Evolutionary conservation across 306 rosid genomes (phyloP).

Genomic region (Casuarina equisetifolia): DNA sequence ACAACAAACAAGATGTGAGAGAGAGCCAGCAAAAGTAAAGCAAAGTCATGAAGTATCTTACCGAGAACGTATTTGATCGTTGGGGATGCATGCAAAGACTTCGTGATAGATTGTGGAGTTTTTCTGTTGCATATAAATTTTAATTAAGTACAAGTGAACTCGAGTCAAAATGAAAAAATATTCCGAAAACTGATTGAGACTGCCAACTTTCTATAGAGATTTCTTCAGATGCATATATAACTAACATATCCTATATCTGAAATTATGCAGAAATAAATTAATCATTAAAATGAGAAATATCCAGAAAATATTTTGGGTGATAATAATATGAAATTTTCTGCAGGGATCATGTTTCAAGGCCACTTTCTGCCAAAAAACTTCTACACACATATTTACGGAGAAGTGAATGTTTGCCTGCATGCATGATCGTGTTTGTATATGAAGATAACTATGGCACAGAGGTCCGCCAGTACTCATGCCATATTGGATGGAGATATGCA

Average conservation of each 20-base stretch:
- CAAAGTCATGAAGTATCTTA: constrained; percentile 14
- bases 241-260: background rate
- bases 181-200: background rate
- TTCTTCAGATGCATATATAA: background rate
- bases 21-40: background rate
- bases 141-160: background rate
- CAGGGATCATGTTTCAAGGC: background rate
- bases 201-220: background rate
- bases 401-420: background rate
- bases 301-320: background rate
- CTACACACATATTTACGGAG: background rate
- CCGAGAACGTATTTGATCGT: constrained; percentile 85
- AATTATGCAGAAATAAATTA: background rate
- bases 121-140: constrained; percentile 48
- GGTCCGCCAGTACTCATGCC: background rate
- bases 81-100: constrained; percentile 85
- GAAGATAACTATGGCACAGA: background rate
- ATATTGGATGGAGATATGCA: constrained; percentile 6
- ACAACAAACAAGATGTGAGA: background rate
- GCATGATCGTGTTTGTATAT: background rate
- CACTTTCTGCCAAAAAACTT: background rate
- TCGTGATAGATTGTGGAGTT: constrained; percentile 86
- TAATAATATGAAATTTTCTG: background rate
- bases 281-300: background rate
- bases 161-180: background rate